Conservation (phyloP, 208 protist genomes). For the Wallacemonas sp. region DNA sequence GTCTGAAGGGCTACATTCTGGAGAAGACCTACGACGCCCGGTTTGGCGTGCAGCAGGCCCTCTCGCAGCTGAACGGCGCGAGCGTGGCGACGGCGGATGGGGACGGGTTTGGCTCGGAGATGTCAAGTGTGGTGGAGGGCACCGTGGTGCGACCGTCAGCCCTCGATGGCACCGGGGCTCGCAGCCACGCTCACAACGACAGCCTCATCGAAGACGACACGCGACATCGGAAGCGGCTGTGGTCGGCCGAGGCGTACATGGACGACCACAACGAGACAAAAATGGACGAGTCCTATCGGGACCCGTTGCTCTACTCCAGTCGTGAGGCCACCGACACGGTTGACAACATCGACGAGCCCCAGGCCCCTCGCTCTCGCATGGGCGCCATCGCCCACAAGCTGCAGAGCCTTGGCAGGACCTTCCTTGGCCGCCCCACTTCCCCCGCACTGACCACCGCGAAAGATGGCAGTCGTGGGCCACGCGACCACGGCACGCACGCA, state of each 20-base stretch:
- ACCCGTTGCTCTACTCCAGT: conserved; percentile 1
- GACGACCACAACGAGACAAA: not conserved
- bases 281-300: not conserved
- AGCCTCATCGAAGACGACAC: not conserved
- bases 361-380: not conserved
- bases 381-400: not conserved
- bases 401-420: not conserved
- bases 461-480: not conserved
- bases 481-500: too few species aligned
- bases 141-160: conserved; percentile 3
- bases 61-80: conserved; percentile 14
- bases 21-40: conserved; percentile 34
- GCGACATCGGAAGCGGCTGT: not conserved
- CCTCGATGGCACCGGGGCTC: too few species aligned
- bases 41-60: conserved; percentile 31
- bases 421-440: not conserved
- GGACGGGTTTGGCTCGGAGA: conserved; percentile 3
- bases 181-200: not conserved
- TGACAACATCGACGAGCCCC: not conserved
- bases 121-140: conserved; percentile 6
- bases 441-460: not conserved
- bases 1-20: conserved; percentile 37
- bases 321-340: not conserved
- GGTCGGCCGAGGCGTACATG: not conserved
- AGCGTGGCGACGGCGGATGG: conserved; percentile 4